Base-by-base conservation (phyloP, 2,329 filamentous ascomycete species). In the Chaetoscypha palmicola region DNA sequence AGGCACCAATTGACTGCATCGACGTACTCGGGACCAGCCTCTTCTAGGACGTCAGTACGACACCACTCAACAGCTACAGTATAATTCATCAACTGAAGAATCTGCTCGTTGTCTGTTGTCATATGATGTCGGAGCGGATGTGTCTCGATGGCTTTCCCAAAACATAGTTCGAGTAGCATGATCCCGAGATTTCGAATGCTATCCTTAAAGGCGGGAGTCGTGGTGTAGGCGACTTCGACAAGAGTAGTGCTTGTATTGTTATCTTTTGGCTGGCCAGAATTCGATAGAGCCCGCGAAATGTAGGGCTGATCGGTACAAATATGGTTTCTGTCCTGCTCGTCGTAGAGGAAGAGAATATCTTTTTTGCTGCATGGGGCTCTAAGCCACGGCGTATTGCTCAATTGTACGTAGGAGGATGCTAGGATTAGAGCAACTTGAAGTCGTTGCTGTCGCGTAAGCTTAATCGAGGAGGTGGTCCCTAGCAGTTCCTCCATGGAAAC, bases 151-250 rank as follows among this genome's bases (percentile, higher is more conserved):
- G 45, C 37, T 10, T 9, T 32, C 1, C 45, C 47, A 19, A 52
- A 50, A 22, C 50, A 52, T 7, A 52, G 23, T 24, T 52, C 50
- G 4, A 52, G 34, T 5, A 52, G 32, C 42, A 52, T 47, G 28
- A 52, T 47, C 7, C 49, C 49, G 5, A 52, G 39, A 33, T 52
- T 49, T 11, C 35, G 31, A 16, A 51, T 41, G 23, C 50, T 50
- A 30, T 46, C 41, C 35, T 43, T 42, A 22, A 48, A 43, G 12
- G 12, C 36, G n/a, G 32, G 33, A 8, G 38, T 43, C 17, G 19
- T 34, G 5, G 30, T 26, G 12, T 22, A 26, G 1, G 39, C 24
- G 5, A 14, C 35, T 10, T 34, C 17, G 12, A 16, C 16, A n/a
- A 2, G 7, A n/a, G 12, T 9, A 10, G 19, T 9, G 3, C 14